Percentiles rank a stretch among this genome's conserved stretches.
phyloP scores from a whole-genome alignment of 331 rosid genomes.

The Pyrus hybrid region DNA sequence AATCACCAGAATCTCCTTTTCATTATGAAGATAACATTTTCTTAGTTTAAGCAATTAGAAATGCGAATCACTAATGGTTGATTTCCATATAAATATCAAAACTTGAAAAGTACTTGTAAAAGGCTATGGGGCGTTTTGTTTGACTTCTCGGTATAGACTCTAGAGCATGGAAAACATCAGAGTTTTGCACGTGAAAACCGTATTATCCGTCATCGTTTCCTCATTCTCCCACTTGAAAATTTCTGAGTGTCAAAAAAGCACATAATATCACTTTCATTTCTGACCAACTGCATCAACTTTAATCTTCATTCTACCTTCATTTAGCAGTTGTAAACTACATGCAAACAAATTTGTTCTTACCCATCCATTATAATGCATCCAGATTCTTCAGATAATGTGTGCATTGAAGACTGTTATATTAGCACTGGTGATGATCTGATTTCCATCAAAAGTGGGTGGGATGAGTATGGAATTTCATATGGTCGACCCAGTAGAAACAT shows the following conservation, averaged over 20 bases:
- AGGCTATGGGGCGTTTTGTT: neutral
- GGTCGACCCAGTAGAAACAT: constrained; percentile 64
- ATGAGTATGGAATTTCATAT: constrained; percentile 61
- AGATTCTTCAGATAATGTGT: constrained; percentile 65
- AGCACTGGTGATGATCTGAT: constrained; percentile 77
- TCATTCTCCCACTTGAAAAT: neutral
- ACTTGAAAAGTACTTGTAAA: neutral
- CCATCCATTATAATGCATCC: constrained; percentile 13
- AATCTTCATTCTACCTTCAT: neutral
- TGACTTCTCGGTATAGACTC: neutral
- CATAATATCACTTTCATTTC: neutral
- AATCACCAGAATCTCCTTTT: constrained; percentile 10
- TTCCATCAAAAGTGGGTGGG: constrained; percentile 86
- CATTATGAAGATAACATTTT: too few relatives aligned
- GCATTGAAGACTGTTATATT: constrained; percentile 78
- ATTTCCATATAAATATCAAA: neutral
- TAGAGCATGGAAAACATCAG: neutral
- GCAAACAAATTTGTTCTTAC: constrained; percentile 18
- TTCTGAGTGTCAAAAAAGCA: neutral
- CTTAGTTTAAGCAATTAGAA: too few relatives aligned
- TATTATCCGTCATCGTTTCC: neutral
- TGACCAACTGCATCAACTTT: neutral
- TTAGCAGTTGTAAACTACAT: neutral
- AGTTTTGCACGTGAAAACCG: neutral
- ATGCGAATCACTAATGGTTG: neutral